Evolutionary conservation across 2,329 filamentous ascomycete genomes (phyloP).

Genomic region (Cytospora paraplurivora): DNA sequence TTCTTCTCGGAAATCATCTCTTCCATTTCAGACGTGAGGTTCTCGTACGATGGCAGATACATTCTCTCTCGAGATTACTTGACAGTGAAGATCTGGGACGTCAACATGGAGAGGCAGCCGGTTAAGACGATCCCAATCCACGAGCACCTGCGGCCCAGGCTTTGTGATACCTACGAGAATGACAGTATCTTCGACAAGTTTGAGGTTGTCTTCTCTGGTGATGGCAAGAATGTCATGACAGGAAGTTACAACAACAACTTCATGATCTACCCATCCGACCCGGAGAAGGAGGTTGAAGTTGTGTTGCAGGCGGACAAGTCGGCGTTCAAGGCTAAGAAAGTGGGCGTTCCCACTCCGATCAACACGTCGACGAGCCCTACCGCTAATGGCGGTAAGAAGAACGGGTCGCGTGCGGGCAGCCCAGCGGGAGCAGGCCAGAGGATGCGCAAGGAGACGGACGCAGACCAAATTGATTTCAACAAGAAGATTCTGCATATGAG

Average conservation of each 20-base stretch:
- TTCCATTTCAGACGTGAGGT: conserved; percentile 97
- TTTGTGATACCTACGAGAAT: conserved; percentile 99
- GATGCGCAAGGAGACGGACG: conserved; percentile 99
- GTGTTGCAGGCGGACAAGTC: conserved; percentile 98
- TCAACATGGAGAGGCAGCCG: conserved; percentile 97
- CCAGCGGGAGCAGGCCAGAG: conserved; percentile 77
- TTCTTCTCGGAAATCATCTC: conserved; percentile 99
- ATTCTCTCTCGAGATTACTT: conserved; percentile 97
- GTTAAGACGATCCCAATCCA: conserved; percentile 99
- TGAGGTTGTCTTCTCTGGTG: conserved; percentile 97
- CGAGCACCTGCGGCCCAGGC: conserved; percentile 87
- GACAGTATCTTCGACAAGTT: conserved; percentile 99
- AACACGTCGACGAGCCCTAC: conserved; percentile 77
- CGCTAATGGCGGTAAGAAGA: conserved; percentile 79
- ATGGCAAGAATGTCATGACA: conserved; percentile 99
- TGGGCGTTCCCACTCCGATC: conserved; percentile 95
- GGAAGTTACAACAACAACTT: conserved; percentile 99
- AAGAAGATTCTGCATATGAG: conserved; percentile 99
- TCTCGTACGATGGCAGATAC: conserved; percentile 94
- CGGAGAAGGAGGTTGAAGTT: conserved; percentile 94
- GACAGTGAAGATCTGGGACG: conserved; percentile 99
- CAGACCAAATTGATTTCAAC: conserved; percentile 99
- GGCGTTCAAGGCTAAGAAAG: conserved; percentile 99
- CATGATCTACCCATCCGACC: conserved; percentile 99
- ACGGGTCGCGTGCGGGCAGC: conserved; percentile 82